Conservation (phyloP, 106 monocot species). For the Dendrobium chrysotoxum region DNA sequence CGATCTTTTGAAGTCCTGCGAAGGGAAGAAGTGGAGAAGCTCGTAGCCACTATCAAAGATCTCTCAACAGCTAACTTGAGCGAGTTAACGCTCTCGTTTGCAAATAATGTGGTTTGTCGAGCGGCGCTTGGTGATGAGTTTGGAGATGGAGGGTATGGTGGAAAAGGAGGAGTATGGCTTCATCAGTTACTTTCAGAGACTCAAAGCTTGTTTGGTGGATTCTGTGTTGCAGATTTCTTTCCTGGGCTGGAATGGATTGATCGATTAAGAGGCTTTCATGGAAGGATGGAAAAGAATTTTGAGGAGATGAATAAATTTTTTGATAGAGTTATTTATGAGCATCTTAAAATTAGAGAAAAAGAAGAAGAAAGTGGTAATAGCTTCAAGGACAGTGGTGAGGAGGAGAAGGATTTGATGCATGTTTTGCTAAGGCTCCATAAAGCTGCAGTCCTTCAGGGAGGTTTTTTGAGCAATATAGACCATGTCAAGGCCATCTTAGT, state of each 20-base stretch:
- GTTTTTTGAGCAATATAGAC: slow-evolving; percentile 1
- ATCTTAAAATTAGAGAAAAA: neutral
- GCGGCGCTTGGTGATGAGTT: neutral
- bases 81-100: neutral
- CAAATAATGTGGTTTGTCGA: neutral
- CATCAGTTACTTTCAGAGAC: slow-evolving; percentile 10
- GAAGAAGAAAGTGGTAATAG: neutral
- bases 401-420: slow-evolving; percentile 6
- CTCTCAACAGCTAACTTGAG: neutral
- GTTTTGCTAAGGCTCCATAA: slow-evolving; percentile 10
- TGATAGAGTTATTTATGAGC: slow-evolving; percentile 13
- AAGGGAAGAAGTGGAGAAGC: too few species aligned
- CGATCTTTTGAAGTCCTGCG: too few species aligned
- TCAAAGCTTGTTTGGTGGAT: slow-evolving; percentile 10
- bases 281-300: slow-evolving; percentile 14
- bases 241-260: slow-evolving; percentile 18
- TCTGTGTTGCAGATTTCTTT: slow-evolving; percentile 18
- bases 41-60: neutral
- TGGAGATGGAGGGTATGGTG: too few species aligned
- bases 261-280: slow-evolving; percentile 8
- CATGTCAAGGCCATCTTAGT: slow-evolving; percentile 21
- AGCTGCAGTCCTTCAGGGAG: neutral
- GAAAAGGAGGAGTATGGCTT: too few species aligned
- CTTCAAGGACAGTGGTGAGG: neutral
- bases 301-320: slow-evolving; percentile 10